Evolutionary conservation across 805 yeast genomes (phyloP).

Genomic region (Hanseniaspora nectarophila): DNA sequence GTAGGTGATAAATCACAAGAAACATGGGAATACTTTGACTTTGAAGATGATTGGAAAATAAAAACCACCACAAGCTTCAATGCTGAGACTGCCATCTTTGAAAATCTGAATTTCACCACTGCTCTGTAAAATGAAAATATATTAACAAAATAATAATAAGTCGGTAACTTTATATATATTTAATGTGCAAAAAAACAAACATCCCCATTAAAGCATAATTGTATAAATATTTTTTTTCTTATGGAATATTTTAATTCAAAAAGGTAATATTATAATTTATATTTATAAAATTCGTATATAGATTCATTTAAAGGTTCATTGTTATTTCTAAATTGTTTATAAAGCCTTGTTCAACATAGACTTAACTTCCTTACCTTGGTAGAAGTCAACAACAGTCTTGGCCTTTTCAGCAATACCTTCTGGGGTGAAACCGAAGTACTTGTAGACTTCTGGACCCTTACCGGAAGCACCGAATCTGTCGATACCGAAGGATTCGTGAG

Average conservation of each 20-base stretch:
- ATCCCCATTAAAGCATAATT: not conserved
- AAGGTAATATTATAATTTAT: too few relatives aligned
- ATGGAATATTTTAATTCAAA: not conserved
- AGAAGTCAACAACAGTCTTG: constrained; percentile 62
- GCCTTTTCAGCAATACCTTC: constrained; percentile 88
- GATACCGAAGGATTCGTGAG: constrained; percentile 93
- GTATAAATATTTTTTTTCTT: not conserved
- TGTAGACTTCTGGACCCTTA: constrained; percentile 69
- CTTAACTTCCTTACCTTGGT: constrained; percentile 57
- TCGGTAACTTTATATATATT: not conserved
- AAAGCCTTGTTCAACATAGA: constrained; percentile 79
- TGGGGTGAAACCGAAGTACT: constrained; percentile 78
- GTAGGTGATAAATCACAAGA: constrained; percentile 13
- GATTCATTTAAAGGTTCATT: not conserved
- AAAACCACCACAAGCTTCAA: not conserved
- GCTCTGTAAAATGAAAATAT: constrained; percentile 2
- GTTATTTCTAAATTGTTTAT: constrained; percentile 26
- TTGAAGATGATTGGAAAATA: constrained; percentile 33
- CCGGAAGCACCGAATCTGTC: constrained; percentile 96
- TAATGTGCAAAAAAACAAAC: not conserved
- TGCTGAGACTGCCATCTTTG: constrained; percentile 4
- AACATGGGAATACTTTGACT: constrained; percentile 74
- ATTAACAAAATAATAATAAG: not conserved
- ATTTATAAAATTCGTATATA: not conserved
- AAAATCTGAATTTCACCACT: not conserved